Evolutionary conservation across 495 filamentous ascomycete species (phyloP).

Genomic region (Xylaria venustula): DNA sequence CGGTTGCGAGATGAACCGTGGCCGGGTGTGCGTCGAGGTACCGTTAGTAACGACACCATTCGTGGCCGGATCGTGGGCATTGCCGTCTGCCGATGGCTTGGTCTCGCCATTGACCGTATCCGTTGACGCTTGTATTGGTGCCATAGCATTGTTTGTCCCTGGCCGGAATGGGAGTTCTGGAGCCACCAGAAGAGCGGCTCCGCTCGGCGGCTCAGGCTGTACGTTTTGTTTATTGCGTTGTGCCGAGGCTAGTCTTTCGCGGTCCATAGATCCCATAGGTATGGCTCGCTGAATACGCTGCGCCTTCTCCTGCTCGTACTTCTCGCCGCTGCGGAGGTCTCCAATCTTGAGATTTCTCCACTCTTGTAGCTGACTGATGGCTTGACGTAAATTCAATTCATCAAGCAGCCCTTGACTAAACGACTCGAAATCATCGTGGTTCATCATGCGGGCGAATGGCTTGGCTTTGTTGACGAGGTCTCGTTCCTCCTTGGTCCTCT

Average conservation of each 20-base stretch:
- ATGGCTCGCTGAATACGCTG: conserved; percentile 66
- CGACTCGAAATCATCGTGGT: conserved; percentile 81
- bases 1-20: conserved; percentile 43
- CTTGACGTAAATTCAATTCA: conserved; percentile 86
- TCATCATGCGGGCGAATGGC: conserved; percentile 96
- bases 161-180: conserved; percentile 69
- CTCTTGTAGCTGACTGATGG: conserved; percentile 88
- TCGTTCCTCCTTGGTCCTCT: conserved; percentile 89
- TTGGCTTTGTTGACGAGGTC: conserved; percentile 91
- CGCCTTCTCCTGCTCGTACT: conserved; percentile 90
- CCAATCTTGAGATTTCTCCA: conserved; percentile 84
- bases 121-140: conserved; percentile 13
- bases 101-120: conserved; percentile 33
- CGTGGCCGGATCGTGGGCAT: conserved; percentile 24
- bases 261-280: conserved; percentile 76
- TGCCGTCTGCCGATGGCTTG: conserved; percentile 42
- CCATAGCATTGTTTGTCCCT: conserved; percentile 14
- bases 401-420: conserved; percentile 81
- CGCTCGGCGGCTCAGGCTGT: conserved; percentile 66
- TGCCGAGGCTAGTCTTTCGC: conserved; percentile 64
- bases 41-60: conserved; percentile 42
- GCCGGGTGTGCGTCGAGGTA: conserved; percentile 34
- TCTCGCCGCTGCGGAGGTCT: conserved; percentile 82
- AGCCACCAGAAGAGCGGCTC: conserved; percentile 68
- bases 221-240: conserved; percentile 58